Evolutionary conservation across 306 rosid species (phyloP).

Genomic region (Hippophae tibetana): DNA sequence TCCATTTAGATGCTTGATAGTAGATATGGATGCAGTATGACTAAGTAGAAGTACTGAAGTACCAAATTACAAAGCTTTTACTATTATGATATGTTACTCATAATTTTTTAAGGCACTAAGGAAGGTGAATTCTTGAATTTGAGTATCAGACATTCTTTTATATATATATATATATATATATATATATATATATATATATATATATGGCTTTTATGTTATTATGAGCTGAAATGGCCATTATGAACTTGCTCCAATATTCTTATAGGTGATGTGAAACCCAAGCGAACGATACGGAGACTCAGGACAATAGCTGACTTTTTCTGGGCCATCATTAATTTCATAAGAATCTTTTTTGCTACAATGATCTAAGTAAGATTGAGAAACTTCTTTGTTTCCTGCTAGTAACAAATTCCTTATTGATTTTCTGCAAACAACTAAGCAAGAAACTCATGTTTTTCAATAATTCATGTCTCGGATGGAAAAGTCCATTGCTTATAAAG

Average conservation of each 20-base stretch:
- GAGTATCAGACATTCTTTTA: too few relatives aligned
- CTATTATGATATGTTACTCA: neutral
- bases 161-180: neutral
- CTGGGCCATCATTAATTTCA: constrained; percentile 69
- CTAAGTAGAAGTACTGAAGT: neutral
- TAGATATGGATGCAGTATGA: neutral
- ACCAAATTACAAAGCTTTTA: neutral
- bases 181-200: too few relatives aligned
- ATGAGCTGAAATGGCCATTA: neutral
- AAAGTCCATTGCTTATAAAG: constrained; percentile 78
- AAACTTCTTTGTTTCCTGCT: constrained; percentile 1
- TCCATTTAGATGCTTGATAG: too few relatives aligned
- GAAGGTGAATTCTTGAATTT: too few relatives aligned
- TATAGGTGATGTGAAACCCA: constrained; percentile 72
- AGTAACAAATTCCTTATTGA: neutral
- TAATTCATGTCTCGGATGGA: constrained; percentile 46
- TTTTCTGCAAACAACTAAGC: too few relatives aligned
- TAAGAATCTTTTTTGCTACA: constrained; percentile 72
- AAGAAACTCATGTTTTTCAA: constrained; percentile 8
- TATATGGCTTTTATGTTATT: neutral
- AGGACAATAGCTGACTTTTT: constrained; percentile 71
- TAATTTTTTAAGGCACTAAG: too few relatives aligned
- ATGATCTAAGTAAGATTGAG: constrained; percentile 57
- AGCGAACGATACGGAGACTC: constrained; percentile 73
- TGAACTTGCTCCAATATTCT: constrained; percentile 9